These are phyloP conservation scores for Avena eriantha DNA, from an alignment of 176 grass and related monocot genomes.

Conservation along the genomic window DNA sequence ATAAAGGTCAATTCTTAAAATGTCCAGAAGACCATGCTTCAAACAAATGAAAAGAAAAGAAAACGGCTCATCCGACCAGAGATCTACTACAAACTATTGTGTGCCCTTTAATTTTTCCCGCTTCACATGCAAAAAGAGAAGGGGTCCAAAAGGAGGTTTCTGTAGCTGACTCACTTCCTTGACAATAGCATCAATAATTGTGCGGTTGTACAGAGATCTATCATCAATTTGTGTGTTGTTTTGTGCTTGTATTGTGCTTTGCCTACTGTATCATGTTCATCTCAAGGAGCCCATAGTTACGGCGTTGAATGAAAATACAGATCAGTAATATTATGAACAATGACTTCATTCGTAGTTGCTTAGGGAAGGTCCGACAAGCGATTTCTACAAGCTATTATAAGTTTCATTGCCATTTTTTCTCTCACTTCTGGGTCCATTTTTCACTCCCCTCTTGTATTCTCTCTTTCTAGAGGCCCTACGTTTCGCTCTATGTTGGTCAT, in stretches of 20 bases:
- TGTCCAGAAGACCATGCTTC: not conserved
- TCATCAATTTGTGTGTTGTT: not conserved
- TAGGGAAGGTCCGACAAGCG: too few species aligned
- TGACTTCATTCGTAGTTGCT: too few species aligned
- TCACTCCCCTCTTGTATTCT: too few species aligned
- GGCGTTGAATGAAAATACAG: not conserved
- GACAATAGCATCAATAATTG: too few species aligned
- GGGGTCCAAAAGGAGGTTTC: not conserved
- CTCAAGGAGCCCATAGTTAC: not conserved
- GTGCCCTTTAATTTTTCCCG: not conserved
- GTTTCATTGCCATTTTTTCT: too few species aligned
- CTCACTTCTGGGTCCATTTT: too few species aligned
- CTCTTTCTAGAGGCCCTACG: too few species aligned
- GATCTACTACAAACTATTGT: not conserved
- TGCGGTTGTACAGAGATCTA: too few species aligned
- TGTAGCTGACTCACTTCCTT: too few species aligned
- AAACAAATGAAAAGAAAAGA: not conserved
- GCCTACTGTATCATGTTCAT: not conserved
- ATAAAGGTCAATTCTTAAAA: conserved; percentile 19
- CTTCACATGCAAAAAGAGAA: too few species aligned
- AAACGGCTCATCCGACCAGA: not conserved
- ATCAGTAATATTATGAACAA: not conserved
- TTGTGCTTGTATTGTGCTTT: not conserved
- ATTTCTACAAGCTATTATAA: too few species aligned
- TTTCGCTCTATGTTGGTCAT: too few species aligned